Evolutionary conservation across 2,329 filamentous ascomycete genomes (phyloP), one percentile per base, ranked within the genome.

Genomic region (Trichoderma asperellum): DNA sequence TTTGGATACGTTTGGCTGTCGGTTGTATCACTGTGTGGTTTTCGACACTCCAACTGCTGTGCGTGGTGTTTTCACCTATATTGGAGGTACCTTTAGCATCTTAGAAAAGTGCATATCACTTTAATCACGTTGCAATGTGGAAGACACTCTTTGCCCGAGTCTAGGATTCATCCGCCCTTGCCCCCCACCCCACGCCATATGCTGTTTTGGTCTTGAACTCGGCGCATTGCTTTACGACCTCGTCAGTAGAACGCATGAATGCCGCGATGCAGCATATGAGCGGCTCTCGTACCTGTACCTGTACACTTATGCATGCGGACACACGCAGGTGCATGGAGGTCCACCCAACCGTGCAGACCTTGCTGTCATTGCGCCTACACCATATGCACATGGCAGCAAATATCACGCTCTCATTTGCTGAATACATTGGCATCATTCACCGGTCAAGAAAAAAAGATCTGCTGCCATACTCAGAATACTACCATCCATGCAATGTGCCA

Each of bases 401-500:
- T 27, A 32, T 43, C 5, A 40, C 64, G 37, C 52, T 65, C 68
- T 34, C 40, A 69, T 69, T 69, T 69, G 68, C 68, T 59, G 53
- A 53, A 43, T 40, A 64, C 24, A 32, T 60, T 64, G 60, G 52
- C 43, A 21, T 27, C 57, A 53, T 55, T 40, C 24, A 69, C 61
- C 68, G 68, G 68, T 69, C 59, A 69, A 53, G 34, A 52, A 56
- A 59, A 56, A 66, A 35, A 24, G 52, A 6, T 57, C 16, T 37
- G n/a, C 34, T 57, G 62, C 52, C 37, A 57, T 35, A 14, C 37
- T 37, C 53, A 65, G 43, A 35, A 52, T 32, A 10, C 40, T 8
- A 43, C 40, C 40, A 49, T 37, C 35, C 47, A 65, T 65, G 62
- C 62, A 65, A 12, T 12, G 49, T 43, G 52, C 35, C 7, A 57